Conservation (phyloP, 2,329 filamentous ascomycete genomes). For the Trichoderma harzianum region DNA sequence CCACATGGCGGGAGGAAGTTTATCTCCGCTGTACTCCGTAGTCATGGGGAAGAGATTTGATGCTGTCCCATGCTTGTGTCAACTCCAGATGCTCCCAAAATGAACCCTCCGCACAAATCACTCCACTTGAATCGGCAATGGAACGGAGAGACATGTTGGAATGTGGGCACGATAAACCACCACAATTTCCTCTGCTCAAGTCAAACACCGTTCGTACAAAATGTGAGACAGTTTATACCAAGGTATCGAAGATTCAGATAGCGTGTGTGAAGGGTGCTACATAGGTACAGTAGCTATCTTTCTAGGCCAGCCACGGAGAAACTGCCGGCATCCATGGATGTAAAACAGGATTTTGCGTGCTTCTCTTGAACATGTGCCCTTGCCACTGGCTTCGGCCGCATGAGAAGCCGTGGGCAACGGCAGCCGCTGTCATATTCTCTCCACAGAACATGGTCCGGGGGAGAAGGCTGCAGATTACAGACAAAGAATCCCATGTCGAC, state of each 20-base stretch:
- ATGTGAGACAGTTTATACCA: slow-evolving; percentile 30
- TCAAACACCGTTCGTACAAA: slow-evolving; percentile 23
- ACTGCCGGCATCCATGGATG: too few relatives aligned
- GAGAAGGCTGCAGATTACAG: neutral
- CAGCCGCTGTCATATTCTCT: neutral
- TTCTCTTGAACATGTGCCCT: neutral
- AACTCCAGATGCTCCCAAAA: neutral
- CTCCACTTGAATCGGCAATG: slow-evolving; percentile 6
- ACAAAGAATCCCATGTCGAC: neutral
- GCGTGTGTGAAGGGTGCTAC: neutral
- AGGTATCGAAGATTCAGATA: neutral
- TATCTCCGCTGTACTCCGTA: neutral
- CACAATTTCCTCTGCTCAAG: slow-evolving; percentile 27
- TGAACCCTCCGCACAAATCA: neutral
- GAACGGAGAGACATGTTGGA: slow-evolving; percentile 18
- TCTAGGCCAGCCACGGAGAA: neutral
- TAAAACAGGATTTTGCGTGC: neutral
- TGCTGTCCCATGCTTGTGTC: neutral
- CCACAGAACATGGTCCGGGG: neutral
- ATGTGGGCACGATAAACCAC: slow-evolving; percentile 16
- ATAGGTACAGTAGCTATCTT: neutral
- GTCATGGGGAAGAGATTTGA: neutral
- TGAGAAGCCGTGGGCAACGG: neutral
- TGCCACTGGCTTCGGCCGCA: neutral
- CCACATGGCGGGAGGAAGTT: neutral